These are phyloP conservation scores for Haplosporangium sp. DNA, from an alignment of 371 early-diverging fungal species.

Conservation along the genomic window DNA sequence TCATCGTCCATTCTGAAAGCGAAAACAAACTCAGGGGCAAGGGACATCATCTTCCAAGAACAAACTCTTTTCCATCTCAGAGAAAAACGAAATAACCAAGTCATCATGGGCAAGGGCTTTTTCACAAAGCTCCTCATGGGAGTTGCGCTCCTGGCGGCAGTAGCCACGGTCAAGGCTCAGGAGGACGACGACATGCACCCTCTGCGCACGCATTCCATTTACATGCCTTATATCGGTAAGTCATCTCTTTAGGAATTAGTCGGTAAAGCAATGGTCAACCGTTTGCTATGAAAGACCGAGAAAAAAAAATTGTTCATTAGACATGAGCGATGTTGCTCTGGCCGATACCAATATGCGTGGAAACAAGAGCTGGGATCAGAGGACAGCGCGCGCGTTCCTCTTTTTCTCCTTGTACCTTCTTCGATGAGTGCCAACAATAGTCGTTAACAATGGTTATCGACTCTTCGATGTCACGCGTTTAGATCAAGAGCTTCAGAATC, in stretches of 20 bases:
- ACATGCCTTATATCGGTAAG: slow-evolving; percentile 80
- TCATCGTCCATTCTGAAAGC: not conserved
- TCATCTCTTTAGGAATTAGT: not conserved
- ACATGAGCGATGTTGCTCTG: not conserved
- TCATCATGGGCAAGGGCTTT: slow-evolving; percentile 21
- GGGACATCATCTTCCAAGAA: too few species aligned
- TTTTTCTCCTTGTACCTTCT: not conserved
- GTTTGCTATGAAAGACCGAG: not conserved
- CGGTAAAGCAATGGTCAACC: not conserved
- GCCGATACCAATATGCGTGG: not conserved
- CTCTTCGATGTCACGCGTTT: not conserved
- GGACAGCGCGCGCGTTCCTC: too few species aligned
- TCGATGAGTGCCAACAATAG: not conserved
- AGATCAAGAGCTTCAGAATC: slow-evolving; percentile 77
- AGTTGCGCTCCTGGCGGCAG: slow-evolving; percentile 24
- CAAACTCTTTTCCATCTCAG: not conserved
- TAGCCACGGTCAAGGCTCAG: not conserved
- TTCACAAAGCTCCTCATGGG: slow-evolving; percentile 23
- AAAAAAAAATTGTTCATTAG: not conserved
- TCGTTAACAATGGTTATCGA: not conserved
- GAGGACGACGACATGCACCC: slow-evolving; percentile 53
- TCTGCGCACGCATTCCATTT: slow-evolving; percentile 73
- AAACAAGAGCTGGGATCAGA: too few species aligned
- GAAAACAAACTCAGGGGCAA: slow-evolving; percentile 3
- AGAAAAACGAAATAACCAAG: too few species aligned